Conservation (phyloP, 2,329 filamentous ascomycete genomes). For the Diaporthe sp. region DNA sequence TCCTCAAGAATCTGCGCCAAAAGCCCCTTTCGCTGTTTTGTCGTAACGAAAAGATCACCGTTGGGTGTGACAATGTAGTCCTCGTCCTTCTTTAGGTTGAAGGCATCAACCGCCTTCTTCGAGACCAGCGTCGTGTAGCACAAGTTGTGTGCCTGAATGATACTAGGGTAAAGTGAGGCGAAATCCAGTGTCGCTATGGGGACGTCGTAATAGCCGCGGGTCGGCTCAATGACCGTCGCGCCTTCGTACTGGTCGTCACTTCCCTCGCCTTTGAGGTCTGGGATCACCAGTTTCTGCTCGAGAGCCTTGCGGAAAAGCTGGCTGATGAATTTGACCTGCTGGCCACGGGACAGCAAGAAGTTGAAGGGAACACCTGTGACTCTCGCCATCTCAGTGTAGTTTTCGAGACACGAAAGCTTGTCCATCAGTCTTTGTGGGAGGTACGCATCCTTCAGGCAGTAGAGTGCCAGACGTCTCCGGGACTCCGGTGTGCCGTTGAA, state of each 20-base stretch:
- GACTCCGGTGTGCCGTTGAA: slow-evolving; percentile 98
- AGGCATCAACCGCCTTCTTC: slow-evolving; percentile 79
- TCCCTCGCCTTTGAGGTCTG: slow-evolving; percentile 78
- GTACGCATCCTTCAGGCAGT: slow-evolving; percentile 98
- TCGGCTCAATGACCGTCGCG: slow-evolving; percentile 96
- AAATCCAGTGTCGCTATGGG: slow-evolving; percentile 98
- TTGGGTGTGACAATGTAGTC: slow-evolving; percentile 98
- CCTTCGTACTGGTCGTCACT: slow-evolving; percentile 95
- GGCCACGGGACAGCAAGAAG: slow-evolving; percentile 88
- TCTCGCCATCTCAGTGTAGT: slow-evolving; percentile 99
- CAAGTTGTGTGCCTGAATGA: slow-evolving; percentile 98
- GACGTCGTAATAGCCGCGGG: slow-evolving; percentile 91
- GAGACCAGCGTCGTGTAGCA: slow-evolving; percentile 96
- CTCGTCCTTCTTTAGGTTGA: slow-evolving; percentile 83
- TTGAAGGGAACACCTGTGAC: slow-evolving; percentile 99
- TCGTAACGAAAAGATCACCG: slow-evolving; percentile 90
- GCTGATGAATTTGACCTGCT: slow-evolving; percentile 98
- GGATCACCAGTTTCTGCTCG: slow-evolving; percentile 93
- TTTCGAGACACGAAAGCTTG: slow-evolving; percentile 97
- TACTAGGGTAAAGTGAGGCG: slow-evolving; percentile 96
- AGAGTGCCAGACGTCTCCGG: slow-evolving; percentile 87
- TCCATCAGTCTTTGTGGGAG: slow-evolving; percentile 95
- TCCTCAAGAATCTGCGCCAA: slow-evolving; percentile 97
- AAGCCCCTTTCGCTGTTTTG: slow-evolving; percentile 89
- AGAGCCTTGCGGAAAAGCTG: slow-evolving; percentile 95